Conservation (phyloP, 2,329 filamentous ascomycete species). For the Penicillium sp. region DNA sequence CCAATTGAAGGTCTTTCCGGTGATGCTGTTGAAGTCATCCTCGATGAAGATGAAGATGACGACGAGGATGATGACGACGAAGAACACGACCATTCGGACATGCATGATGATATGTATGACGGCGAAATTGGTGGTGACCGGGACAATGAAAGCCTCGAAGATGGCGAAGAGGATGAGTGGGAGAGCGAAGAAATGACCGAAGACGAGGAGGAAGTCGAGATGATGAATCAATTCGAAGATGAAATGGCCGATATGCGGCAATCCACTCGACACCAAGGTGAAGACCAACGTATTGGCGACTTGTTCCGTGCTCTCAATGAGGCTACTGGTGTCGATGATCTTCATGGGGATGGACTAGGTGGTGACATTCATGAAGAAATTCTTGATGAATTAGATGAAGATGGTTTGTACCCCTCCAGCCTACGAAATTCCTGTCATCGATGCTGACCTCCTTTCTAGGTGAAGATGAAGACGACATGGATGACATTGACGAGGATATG, state of each 20-base stretch:
- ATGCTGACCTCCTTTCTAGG: conserved; percentile 50
- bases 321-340: conserved; percentile 42
- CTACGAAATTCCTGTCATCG: background rate
- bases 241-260: conserved; percentile 44
- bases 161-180: conserved; percentile 51
- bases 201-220: conserved; percentile 47
- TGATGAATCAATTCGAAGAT: conserved; percentile 46
- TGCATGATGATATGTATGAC: conserved; percentile 54
- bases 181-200: conserved; percentile 50
- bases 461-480: conserved; percentile 54
- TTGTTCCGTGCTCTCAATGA: conserved; percentile 47
- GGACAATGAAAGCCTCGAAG: conserved; percentile 50
- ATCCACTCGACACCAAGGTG: conserved; percentile 39
- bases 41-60: conserved; percentile 68
- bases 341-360: conserved; percentile 48
- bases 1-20: conserved; percentile 63
- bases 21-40: conserved; percentile 78
- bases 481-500: conserved; percentile 47
- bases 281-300: conserved; percentile 47
- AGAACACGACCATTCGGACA: conserved; percentile 61
- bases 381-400: conserved; percentile 58
- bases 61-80: conserved; percentile 63
- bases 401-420: conserved; percentile 44
- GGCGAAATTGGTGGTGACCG: conserved; percentile 58
- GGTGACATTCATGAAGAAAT: conserved; percentile 49